Evolutionary conservation across 805 yeast species (phyloP), one percentile per base, ranked within the genome.

Genomic region (Saturnispora zaruensis): DNA sequence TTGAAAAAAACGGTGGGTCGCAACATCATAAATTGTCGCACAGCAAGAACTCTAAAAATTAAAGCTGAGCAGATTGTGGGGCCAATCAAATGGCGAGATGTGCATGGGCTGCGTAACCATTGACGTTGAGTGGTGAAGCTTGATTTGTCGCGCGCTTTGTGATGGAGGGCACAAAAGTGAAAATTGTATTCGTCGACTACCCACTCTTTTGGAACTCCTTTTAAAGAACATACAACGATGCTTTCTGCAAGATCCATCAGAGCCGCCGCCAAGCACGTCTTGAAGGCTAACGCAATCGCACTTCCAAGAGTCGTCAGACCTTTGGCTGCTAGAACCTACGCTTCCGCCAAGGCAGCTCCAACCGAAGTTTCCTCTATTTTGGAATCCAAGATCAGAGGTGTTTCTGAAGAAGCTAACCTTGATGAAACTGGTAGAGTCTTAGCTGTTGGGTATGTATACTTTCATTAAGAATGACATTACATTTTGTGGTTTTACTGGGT

Each of bases 381-480:
- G 70, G 99, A 93, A 80, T 96, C 93, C 76, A 89, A 95, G 78
- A 93, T 93, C 79, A 90, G 96, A 80, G 99, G 99, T 77, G 95
- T 91, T 66, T 82, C 96, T 59, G 93, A 88, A 68, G 98, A 91
- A 76, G 87, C 96, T 66, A 82, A 87, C 84, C 84, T 93, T 69
- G 88, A 93, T 75, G 99, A 93, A 79, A 95, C 99, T 71, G 99
- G 99, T 75, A 88, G 96, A 78, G 99, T 93, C 69, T 81, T 93
- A 71, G 85, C 97, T 62, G 96, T 93, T 70, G 99, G 88, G 88
- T 82, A 77, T 64, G 88, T 81, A 28, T 28, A 28, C 32, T 28
- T 28, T 28, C 13, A 28, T 9, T 9, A 3, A 14, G 1, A 14
- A 26, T 26, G 32, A 9, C 4, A 8, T 5, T 28, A 6, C 32